Base-by-base conservation (phyloP, 2,329 filamentous ascomycete species). In the Amesomyces nigricolor region DNA sequence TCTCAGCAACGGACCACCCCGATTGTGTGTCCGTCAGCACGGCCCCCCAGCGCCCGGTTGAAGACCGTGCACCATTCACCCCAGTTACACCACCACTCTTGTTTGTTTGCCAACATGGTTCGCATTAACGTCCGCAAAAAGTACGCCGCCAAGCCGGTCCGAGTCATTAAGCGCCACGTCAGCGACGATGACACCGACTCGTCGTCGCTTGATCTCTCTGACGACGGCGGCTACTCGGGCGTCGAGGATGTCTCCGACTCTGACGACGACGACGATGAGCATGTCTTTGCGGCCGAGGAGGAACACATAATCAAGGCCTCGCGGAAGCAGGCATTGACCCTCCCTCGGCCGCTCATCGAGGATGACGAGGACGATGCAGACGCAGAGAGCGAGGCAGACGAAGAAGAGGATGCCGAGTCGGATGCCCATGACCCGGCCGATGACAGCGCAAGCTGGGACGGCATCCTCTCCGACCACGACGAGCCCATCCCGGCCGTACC, bases 191-290 rank as follows among this genome's bases (percentile, higher is more conserved):
- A 68, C 56, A 82, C 78, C 30, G 74, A 77, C 17, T 80, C 79
- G 5, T 80, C 81, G 9, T 81, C 80, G 1, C 70, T 80, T 54
- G 73, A 81, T 64, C 73, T 83, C 5, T 86, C 81, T 59, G 82
- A 86, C 57, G 87, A 90, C 49, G 82, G 79, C 51, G 86, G 83
- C 54, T 90, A 91, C 69, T 87, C 84, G 1, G 87, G 78, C 38
- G 86, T 95, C 57, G 88, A 92, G 67, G 82, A 90, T 49, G 86
- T 95, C 58, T 88, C 82, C 62, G 88, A 91, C 64, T 86, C 83
- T 10, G 88, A 81, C 52, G 81, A 91, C 59, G 86, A 89, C 61
- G 88, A 92, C 68, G 86, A 92, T 70, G 82, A 88, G 61, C 82
- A 88, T 77, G 82, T 92, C 54, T 81, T 87, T 66, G 82, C 85